Evolutionary conservation across 164 flowering plant species (phyloP).

Genomic region (Vitis vinifera): ASM3070453v1 NC_081805.1:25146501-25147000

Average conservation of each 20-base stretch:
- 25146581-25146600: slow-evolving; percentile 19
- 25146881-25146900: background rate
- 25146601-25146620: background rate
- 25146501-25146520: slow-evolving; percentile 20
- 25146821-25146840: background rate
- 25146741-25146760: slow-evolving; percentile 23
- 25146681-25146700: slow-evolving; percentile 17
- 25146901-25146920: no score
- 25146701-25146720: slow-evolving; percentile 19
- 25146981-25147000: no score
- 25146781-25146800: slow-evolving; percentile 7
- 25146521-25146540: slow-evolving; percentile 1
- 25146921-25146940: no score
- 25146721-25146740: slow-evolving; percentile 6
- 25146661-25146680: no score
- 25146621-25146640: slow-evolving; percentile 19
- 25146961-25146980: no score
- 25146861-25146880: slow-evolving; percentile 13
- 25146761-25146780: slow-evolving; percentile 19
- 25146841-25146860: slow-evolving; percentile 10
- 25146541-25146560: background rate
- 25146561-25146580: slow-evolving; percentile 22
- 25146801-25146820: background rate
- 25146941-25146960: no score
- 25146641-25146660: no score